Evolutionary conservation across 2,329 filamentous ascomycete genomes (phyloP).

Genomic region (Orbilia brochopaga): DNA sequence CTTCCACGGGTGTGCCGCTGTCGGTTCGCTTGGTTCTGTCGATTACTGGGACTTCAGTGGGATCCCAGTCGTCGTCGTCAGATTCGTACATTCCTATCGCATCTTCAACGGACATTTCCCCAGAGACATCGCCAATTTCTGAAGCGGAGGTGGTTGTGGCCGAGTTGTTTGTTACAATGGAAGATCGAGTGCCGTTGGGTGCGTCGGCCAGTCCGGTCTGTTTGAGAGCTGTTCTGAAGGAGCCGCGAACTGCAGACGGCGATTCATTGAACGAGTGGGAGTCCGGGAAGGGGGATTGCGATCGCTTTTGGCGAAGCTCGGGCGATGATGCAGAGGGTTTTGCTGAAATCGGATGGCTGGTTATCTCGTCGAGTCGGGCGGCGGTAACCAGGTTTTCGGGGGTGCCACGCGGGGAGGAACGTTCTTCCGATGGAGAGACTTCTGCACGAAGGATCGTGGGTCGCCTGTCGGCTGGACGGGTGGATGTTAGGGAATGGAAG

Average conservation of each 20-base stretch:
- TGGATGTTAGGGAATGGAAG: conserved; percentile 42
- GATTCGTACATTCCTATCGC: conserved; percentile 55
- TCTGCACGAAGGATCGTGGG: conserved; percentile 48
- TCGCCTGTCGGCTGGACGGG: conserved; percentile 36
- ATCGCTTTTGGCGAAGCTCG: conserved; percentile 28
- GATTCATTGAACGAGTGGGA: conserved; percentile 20
- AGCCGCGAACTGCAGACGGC: conserved; percentile 24
- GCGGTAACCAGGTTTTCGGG: conserved; percentile 24
- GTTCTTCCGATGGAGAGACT: conserved; percentile 19
- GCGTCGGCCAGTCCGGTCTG: conserved; percentile 17
- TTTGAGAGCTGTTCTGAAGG: conserved; percentile 25
- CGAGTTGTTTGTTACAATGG: conserved; percentile 43
- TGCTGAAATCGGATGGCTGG: conserved; percentile 11
- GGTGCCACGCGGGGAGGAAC: conserved; percentile 36
- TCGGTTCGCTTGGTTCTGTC: conserved; percentile 53
- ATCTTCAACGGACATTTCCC: conserved; percentile 55
- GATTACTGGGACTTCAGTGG: conserved; percentile 52
- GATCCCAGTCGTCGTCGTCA: conserved; percentile 54
- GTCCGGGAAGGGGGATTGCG: conserved; percentile 27
- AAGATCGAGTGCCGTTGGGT: conserved; percentile 30
- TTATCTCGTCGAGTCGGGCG: conserved; percentile 32
- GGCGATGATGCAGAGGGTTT: conserved; percentile 33
- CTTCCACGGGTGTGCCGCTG: conserved; percentile 53
- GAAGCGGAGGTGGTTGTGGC: conserved; percentile 45
- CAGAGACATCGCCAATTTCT: conserved; percentile 42